Evolutionary conservation across 305 asterid species (phyloP).

Genomic region (Fraxinus albicans): DNA sequence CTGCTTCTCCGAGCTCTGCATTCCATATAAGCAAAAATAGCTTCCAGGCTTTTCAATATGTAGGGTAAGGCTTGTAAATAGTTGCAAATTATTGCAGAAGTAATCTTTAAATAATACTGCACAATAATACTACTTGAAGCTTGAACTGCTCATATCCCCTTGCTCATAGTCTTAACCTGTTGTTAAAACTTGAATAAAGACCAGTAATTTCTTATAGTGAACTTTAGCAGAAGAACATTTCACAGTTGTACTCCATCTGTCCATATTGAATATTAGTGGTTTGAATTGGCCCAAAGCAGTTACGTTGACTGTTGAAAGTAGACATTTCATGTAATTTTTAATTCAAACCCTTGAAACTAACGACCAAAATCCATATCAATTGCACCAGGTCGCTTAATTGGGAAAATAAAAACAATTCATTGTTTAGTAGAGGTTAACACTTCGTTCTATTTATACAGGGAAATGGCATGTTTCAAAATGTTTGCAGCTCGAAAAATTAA

Average conservation of each 20-base stretch:
- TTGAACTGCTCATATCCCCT: background rate
- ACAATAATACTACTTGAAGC: background rate
- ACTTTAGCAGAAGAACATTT: background rate
- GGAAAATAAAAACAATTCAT: background rate
- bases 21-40: background rate
- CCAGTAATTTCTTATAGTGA: background rate
- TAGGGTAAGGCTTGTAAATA: background rate
- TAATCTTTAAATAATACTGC: background rate
- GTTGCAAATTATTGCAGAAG: background rate
- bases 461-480: background rate
- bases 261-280: background rate
- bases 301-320: background rate
- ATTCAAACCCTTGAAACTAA: background rate
- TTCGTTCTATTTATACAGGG: background rate
- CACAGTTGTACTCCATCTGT: conserved; percentile 11
- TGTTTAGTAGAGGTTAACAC: conserved; percentile 13
- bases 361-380: background rate
- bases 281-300: background rate
- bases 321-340: background rate
- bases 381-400: background rate
- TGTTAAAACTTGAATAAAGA: background rate
- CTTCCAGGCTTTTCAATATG: background rate
- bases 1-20: background rate
- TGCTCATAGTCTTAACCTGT: background rate
- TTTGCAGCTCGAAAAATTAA: conserved; percentile 2